Evolutionary conservation across 116 monocot genomes (phyloP).

Genomic region (Papilionanthe hybrid): DNA sequence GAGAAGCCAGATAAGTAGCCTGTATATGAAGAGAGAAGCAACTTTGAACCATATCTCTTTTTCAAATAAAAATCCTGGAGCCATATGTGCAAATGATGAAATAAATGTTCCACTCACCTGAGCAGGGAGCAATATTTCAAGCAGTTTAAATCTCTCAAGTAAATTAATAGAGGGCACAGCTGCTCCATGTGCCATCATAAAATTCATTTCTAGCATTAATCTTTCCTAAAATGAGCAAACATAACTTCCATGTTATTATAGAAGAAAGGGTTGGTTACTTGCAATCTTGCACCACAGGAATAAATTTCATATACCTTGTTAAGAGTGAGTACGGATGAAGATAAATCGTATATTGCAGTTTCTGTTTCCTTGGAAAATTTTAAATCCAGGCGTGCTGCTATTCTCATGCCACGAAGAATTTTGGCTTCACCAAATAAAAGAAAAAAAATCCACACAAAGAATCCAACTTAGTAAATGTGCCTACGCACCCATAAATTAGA

Average conservation of each 20-base stretch:
- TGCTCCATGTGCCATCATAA: constrained; percentile 90
- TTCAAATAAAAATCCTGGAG: background rate
- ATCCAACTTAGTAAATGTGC: too few relatives aligned
- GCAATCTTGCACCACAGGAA: background rate
- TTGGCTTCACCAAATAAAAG: constrained; percentile 40
- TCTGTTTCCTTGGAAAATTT: constrained; percentile 59
- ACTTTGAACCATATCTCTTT: background rate
- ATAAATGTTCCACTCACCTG: constrained; percentile 53
- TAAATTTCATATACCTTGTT: constrained; percentile 40
- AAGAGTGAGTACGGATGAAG: constrained; percentile 50
- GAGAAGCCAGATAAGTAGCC: constrained; percentile 65
- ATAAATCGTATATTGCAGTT: constrained; percentile 51
- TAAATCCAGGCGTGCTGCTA: constrained; percentile 84
- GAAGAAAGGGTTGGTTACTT: constrained; percentile 6
- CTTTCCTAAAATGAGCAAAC: constrained; percentile 54
- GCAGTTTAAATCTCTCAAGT: constrained; percentile 75
- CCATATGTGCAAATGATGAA: background rate
- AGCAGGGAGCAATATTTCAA: constrained; percentile 71
- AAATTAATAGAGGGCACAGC: constrained; percentile 70
- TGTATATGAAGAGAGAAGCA: constrained; percentile 28
- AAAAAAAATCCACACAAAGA: background rate
- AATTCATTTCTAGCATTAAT: constrained; percentile 87
- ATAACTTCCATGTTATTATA: constrained; percentile 1
- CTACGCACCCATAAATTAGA: background rate
- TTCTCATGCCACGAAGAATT: constrained; percentile 87